Percentiles rank a stretch among this genome's conserved stretches.
Conservation (phyloP, 2,329 filamentous ascomycete genomes). For the Juglanconis oblonga region DNA sequence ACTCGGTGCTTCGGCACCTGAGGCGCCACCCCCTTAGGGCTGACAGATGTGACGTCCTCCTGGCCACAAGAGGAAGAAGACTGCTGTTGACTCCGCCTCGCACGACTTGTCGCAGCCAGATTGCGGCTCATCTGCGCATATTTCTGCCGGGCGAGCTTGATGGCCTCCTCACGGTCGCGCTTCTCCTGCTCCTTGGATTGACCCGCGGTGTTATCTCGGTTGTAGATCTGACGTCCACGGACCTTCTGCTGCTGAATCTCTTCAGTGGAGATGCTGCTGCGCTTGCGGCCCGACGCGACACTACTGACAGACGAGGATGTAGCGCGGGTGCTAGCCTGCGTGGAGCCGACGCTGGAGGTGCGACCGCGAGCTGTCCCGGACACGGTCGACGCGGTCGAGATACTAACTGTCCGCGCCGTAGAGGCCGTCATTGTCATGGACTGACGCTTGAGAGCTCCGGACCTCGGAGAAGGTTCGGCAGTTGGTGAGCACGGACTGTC, state of each 20-base stretch:
- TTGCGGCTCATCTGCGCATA: slow-evolving; percentile 60
- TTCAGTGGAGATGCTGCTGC: slow-evolving; percentile 47
- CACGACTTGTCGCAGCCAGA: slow-evolving; percentile 57
- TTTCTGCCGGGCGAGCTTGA: slow-evolving; percentile 54
- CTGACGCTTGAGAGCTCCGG: slow-evolving; percentile 17
- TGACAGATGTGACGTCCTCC: not conserved
- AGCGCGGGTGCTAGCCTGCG: slow-evolving; percentile 32
- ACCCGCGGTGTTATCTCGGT: slow-evolving; percentile 46
- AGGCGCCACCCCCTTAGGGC: not conserved
- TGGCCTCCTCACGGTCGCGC: slow-evolving; percentile 50
- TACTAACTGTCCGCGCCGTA: slow-evolving; percentile 10
- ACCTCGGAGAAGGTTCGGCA: slow-evolving; percentile 15
- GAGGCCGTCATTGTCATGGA: slow-evolving; percentile 13
- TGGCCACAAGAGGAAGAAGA: slow-evolving; percentile 1
- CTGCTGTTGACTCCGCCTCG: slow-evolving; percentile 31
- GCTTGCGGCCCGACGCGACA: slow-evolving; percentile 35
- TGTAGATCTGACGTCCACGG: slow-evolving; percentile 52
- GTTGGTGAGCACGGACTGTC: not conserved
- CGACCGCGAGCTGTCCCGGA: slow-evolving; percentile 25
- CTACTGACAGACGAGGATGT: slow-evolving; percentile 46
- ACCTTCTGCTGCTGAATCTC: slow-evolving; percentile 49
- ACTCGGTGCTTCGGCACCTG: slow-evolving; percentile 10
- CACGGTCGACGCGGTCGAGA: slow-evolving; percentile 21
- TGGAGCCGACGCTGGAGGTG: slow-evolving; percentile 25
- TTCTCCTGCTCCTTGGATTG: slow-evolving; percentile 51